phyloP scores from a whole-genome alignment of 2,329 filamentous ascomycete genomes.

The Colletotrichum cuscutae region DNA sequence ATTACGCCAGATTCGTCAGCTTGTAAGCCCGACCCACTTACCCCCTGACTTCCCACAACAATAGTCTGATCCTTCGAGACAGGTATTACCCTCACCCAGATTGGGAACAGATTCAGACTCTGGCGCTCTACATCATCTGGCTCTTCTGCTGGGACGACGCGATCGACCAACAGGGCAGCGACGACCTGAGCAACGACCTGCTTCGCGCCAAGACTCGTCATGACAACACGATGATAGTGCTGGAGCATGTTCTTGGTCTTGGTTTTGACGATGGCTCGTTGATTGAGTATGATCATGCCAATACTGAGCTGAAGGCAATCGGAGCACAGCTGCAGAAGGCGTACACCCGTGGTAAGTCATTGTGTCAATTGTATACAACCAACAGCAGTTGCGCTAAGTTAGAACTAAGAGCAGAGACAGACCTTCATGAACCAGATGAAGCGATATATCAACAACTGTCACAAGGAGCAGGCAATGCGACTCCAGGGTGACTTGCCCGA shows the following conservation, averaged over 20 bases:
- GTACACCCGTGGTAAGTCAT: constrained; percentile 12
- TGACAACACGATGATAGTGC: constrained; percentile 36
- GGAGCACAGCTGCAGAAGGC: constrained; percentile 27
- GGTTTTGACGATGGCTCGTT: not conserved
- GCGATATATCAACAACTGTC: constrained; percentile 41
- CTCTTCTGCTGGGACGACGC: constrained; percentile 47
- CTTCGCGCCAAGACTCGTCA: constrained; percentile 41
- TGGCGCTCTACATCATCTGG: constrained; percentile 43
- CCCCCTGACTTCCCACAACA: not conserved
- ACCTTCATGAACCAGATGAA: constrained; percentile 36
- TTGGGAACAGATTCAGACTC: constrained; percentile 34
- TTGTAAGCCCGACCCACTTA: not conserved
- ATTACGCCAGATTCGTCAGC: constrained; percentile 29
- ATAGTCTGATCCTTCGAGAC: not conserved
- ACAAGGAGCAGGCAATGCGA: constrained; percentile 41
- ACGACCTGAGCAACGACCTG: constrained; percentile 41
- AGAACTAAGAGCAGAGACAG: constrained; percentile 12
- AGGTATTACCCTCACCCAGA: constrained; percentile 40
- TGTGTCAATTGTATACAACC: no score
- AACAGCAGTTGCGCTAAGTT: not conserved
- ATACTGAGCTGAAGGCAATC: constrained; percentile 40
- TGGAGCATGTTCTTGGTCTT: constrained; percentile 36
- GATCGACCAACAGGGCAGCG: constrained; percentile 42
- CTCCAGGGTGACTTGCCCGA: constrained; percentile 39
- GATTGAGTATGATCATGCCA: constrained; percentile 37